A percentile compares a stretch with the other conserved stretches of the same genome.
phyloP scores from a whole-genome alignment of 192 early-diverging fungal species.

The Dissophora globulifera region DNA sequence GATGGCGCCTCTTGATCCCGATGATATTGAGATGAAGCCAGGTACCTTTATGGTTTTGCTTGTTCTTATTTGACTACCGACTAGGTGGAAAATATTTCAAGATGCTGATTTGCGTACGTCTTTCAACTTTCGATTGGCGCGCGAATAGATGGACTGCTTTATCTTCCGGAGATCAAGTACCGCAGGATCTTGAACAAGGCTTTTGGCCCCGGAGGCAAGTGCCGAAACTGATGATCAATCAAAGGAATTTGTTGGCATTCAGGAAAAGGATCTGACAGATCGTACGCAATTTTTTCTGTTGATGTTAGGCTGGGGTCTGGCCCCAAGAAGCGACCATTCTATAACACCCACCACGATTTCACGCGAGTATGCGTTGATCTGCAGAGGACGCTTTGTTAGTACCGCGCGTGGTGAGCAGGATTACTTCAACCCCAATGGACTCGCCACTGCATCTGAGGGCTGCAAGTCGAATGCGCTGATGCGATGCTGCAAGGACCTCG shows the following conservation, averaged over 20 bases:
- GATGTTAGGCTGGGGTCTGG: conserved; percentile 78
- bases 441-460: conserved; percentile 89
- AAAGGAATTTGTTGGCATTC: no score
- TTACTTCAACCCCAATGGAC: conserved; percentile 78
- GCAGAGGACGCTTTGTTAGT: conserved; percentile 86
- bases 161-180: conserved; percentile 98
- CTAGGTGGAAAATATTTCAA: no score
- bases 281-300: no score
- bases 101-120: no score
- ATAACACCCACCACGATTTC: conserved; percentile 81
- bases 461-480: conserved; percentile 94
- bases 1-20: conserved; percentile 73
- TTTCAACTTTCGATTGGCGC: not conserved
- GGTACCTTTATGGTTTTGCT: conserved; percentile 54
- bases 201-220: conserved; percentile 89
- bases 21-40: conserved; percentile 93
- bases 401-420: conserved; percentile 96
- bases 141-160: conserved; percentile 85
- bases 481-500: conserved; percentile 98
- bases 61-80: no score
- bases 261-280: no score
- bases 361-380: conserved; percentile 92
- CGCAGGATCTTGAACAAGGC: conserved; percentile 94
- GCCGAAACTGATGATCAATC: no score
- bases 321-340: conserved; percentile 90